Evolutionary conservation across 1,284 basidiomycete genomes (phyloP), one percentile per base, ranked within the genome.

Genomic region (Melampsora larici-populina): DNA sequence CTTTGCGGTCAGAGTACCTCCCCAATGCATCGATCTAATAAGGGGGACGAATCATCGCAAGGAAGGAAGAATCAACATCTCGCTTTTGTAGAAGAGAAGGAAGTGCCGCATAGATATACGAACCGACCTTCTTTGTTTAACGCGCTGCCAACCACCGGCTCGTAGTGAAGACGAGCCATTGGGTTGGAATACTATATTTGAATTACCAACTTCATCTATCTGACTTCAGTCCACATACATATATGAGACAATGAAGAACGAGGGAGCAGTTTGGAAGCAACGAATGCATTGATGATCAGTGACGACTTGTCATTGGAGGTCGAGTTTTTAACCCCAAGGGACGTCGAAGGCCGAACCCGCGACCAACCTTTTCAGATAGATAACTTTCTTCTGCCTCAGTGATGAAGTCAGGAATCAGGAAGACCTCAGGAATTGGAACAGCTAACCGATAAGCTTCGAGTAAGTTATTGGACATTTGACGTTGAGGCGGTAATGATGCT

Each of bases 351-450:
- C 48, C 18, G 29, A 11, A 9, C 8, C 51, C 18, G 51, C 1
- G 8, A 7, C 83, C 66, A 79, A 90, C 92, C 87, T 93, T 93
- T 76, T 89, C 86, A 78, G 91, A 85, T 33, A 96, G 84, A 82
- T 91, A 91, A 60, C 85, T 85, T 82, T 97, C 93, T 84, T 97
- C 94, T 26, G 90, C 88, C 79, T 85, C 84, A 62, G 90, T 89
- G 69, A 96, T 87, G 82, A 95, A 96, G 80, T 93, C 87, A 8
- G 91, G 90, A 31, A 95, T 87, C 84, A 83, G 33, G 55, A 68
- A 58, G 36, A 77, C 46, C 18, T 63, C 49, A n/a, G 73, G 73
- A 51, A 75, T 75, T 0, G 73, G 65, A 21, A 18, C 55, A 0
- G 48, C 8, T 31, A 75, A 29, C 9, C 65, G 46, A 24, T 67